These are phyloP conservation scores for Starmerella bombi DNA, from an alignment of 805 yeast genomes.

Conservation along the genomic window DNA sequence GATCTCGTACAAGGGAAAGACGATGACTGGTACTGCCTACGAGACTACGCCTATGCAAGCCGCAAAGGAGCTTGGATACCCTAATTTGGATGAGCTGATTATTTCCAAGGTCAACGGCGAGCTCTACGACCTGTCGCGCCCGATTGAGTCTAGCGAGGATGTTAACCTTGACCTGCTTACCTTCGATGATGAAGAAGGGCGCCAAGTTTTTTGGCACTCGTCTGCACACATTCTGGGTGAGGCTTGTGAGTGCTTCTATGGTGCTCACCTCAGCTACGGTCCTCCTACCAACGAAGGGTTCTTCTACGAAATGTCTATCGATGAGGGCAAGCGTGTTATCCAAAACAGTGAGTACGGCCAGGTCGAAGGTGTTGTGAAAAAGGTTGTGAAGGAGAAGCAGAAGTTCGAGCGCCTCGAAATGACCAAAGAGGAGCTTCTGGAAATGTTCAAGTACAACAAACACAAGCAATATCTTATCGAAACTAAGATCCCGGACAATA, in stretches of 20 bases:
- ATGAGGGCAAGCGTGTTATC: conserved; percentile 60
- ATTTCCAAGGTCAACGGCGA: conserved; percentile 82
- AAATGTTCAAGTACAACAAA: conserved; percentile 92
- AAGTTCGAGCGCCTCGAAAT: conserved; percentile 84
- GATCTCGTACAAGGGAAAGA: conserved; percentile 74
- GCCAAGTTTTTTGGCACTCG: conserved; percentile 95
- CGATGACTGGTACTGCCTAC: conserved; percentile 67
- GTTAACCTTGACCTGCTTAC: conserved; percentile 62
- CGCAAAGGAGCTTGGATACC: conserved; percentile 72
- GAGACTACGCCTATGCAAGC: conserved; percentile 83
- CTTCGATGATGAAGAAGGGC: conserved; percentile 89
- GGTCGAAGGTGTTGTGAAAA: conserved; percentile 75
- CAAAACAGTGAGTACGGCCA: conserved; percentile 70
- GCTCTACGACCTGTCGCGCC: conserved; percentile 93
- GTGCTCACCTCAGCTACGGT: conserved; percentile 85
- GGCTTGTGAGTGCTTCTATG: conserved; percentile 91
- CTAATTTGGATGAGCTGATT: conserved; percentile 78
- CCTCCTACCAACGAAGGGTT: conserved; percentile 98
- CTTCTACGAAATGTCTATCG: conserved; percentile 88
- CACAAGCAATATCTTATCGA: conserved; percentile 80
- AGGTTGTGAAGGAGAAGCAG: conserved; percentile 89
- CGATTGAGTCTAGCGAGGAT: conserved; percentile 54
- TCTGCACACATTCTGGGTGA: conserved; percentile 97
- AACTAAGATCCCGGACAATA: conserved; percentile 88
- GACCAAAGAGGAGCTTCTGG: conserved; percentile 78